Percentiles rank a stretch among this genome's conserved stretches.
These are phyloP conservation scores for Alternaria consortialis DNA, from an alignment of 2,329 filamentous ascomycete genomes.

Conservation along the genomic window DNA sequence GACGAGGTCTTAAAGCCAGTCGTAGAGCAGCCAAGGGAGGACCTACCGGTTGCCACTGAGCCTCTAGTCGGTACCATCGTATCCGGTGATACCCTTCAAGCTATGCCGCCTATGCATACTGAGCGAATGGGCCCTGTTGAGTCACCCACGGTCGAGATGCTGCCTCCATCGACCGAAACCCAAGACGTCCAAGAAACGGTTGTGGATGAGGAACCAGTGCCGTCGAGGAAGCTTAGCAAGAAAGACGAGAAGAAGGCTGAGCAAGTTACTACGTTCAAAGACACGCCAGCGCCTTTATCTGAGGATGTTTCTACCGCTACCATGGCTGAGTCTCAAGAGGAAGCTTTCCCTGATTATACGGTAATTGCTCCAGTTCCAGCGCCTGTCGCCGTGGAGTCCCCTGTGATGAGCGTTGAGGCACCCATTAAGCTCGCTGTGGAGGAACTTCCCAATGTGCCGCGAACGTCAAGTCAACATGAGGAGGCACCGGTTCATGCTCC, in stretches of 20 bases:
- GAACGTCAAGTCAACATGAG: constrained; percentile 30
- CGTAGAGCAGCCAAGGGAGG: constrained; percentile 2
- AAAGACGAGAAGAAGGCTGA: constrained; percentile 42
- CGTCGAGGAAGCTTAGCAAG: constrained; percentile 33
- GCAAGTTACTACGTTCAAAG: constrained; percentile 19
- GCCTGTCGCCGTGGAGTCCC: neutral
- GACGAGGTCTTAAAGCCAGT: constrained; percentile 1
- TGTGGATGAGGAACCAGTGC: constrained; percentile 18
- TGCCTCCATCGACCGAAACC: neutral
- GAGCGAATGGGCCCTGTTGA: neutral
- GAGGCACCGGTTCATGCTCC: constrained; percentile 45
- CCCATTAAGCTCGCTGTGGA: neutral
- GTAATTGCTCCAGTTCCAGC: neutral
- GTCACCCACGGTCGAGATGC: neutral
- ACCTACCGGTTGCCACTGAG: neutral
- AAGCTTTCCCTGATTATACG: neutral
- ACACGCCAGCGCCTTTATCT: neutral
- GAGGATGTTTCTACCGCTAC: neutral
- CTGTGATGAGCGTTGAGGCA: neutral
- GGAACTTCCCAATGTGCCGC: constrained; percentile 9
- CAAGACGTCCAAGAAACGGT: neutral
- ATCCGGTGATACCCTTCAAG: neutral
- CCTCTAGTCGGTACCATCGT: neutral
- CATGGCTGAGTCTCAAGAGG: neutral
- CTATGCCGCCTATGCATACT: neutral